phyloP scores from a whole-genome alignment of 768 basidiomycete species.

The Kwoniella shandongensis region DNA sequence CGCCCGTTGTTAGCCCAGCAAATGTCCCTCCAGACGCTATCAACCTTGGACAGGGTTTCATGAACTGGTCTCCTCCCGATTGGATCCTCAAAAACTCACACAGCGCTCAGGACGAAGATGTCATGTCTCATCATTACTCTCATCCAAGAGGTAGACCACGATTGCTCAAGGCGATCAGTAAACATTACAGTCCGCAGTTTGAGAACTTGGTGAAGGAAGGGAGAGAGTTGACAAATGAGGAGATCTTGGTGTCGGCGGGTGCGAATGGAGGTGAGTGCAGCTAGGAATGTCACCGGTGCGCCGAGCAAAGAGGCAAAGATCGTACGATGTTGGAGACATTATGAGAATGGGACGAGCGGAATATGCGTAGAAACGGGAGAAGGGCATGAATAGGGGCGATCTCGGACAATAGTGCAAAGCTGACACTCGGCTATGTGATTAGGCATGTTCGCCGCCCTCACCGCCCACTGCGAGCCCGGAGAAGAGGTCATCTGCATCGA shows the following conservation, averaged over 20 bases:
- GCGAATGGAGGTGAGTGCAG: constrained; percentile 90
- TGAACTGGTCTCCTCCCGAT: constrained; percentile 54
- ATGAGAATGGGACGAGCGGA: too few species aligned
- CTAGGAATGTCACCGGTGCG: neutral
- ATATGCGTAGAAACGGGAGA: too few species aligned
- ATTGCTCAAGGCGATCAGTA: constrained; percentile 80
- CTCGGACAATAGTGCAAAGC: neutral
- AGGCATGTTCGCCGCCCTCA: constrained; percentile 93
- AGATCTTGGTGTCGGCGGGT: constrained; percentile 92
- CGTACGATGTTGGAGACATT: too few species aligned
- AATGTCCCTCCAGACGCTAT: constrained; percentile 90
- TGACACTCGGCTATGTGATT: constrained; percentile 1
- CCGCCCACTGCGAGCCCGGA: constrained; percentile 83
- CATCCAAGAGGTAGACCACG: constrained; percentile 86
- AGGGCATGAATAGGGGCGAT: too few species aligned
- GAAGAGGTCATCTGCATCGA: constrained; percentile 99
- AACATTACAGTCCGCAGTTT: constrained; percentile 69
- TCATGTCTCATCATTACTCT: constrained; percentile 54
- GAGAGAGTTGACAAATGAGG: constrained; percentile 76
- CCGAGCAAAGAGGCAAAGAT: neutral
- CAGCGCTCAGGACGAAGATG: constrained; percentile 44
- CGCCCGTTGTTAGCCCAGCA: too few species aligned
- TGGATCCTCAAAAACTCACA: constrained; percentile 49
- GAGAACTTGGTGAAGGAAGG: constrained; percentile 56
- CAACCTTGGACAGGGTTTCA: constrained; percentile 76